Percentiles rank a stretch among this genome's conserved stretches.
Evolutionary conservation across 371 early-diverging fungal genomes (phyloP).

Genomic region (Parasitella parasitica): DNA sequence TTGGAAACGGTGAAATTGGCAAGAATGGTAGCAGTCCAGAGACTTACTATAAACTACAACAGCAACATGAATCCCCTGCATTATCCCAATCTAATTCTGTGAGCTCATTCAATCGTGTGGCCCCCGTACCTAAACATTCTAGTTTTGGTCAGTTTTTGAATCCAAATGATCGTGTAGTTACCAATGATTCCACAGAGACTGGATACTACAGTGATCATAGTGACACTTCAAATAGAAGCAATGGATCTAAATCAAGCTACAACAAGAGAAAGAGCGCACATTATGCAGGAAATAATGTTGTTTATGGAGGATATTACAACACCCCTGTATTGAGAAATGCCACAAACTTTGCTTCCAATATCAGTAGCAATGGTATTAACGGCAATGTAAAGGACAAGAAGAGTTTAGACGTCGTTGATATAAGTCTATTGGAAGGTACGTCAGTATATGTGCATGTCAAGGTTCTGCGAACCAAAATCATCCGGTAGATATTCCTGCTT

Average conservation of each 20-base stretch:
- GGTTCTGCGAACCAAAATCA: neutral
- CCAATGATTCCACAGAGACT: constrained; percentile 31
- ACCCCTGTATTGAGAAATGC: neutral
- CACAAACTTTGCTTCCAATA: too few species aligned
- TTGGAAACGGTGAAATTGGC: neutral
- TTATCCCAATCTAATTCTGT: constrained; percentile 28
- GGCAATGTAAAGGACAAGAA: constrained; percentile 64
- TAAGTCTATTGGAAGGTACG: constrained; percentile 71
- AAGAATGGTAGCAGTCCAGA: neutral
- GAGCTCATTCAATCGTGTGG: neutral
- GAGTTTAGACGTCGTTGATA: constrained; percentile 69
- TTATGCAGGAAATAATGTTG: constrained; percentile 6
- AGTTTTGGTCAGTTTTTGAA: constrained; percentile 40
- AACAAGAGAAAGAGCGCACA: constrained; percentile 11
- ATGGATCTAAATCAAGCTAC: constrained; percentile 15
- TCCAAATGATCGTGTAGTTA: constrained; percentile 31
- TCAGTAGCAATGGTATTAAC: too few species aligned
- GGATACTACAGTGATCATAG: constrained; percentile 65
- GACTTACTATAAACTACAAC: neutral
- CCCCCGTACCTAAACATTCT: neutral
- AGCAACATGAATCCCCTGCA: constrained; percentile 20
- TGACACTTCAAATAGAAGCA: constrained; percentile 50
- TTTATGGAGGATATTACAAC: neutral
- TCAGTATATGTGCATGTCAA: neutral
- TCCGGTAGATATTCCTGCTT: constrained; percentile 78